A percentile compares a stretch with the other conserved stretches of the same genome.
Conservation (phyloP, 2,329 filamentous ascomycete species). For the Paraconiothyrium sp. region DNA sequence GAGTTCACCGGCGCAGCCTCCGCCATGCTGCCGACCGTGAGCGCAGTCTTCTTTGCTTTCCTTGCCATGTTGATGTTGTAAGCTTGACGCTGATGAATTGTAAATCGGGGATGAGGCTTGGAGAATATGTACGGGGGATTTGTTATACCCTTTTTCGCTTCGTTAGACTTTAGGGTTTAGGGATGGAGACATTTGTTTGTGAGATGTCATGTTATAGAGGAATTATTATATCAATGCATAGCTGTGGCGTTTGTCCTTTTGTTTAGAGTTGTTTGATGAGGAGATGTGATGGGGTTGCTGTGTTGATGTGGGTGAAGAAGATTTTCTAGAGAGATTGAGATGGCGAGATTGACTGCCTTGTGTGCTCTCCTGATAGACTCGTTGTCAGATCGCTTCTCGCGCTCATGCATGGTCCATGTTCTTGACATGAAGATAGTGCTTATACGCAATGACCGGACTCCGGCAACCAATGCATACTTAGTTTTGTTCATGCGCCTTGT, state of each 20-base stretch:
- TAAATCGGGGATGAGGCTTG: conserved; percentile 5
- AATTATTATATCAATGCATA: conserved; percentile 11
- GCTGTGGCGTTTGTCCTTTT: conserved; percentile 10
- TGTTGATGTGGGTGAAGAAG: too few species aligned
- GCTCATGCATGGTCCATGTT: conserved; percentile 4
- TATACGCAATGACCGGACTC: background rate
- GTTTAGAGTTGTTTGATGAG: background rate
- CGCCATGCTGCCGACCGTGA: conserved; percentile 3
- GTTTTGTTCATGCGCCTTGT: background rate
- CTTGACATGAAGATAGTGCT: background rate
- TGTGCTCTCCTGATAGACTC: too few species aligned
- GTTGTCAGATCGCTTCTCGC: background rate
- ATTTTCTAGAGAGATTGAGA: too few species aligned
- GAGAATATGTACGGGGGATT: conserved; percentile 2
- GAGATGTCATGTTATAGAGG: conserved; percentile 1
- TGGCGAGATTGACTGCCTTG: background rate
- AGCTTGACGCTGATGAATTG: conserved; percentile 4
- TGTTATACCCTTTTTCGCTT: conserved; percentile 13
- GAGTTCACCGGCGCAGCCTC: conserved; percentile 6
- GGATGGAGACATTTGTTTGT: background rate
- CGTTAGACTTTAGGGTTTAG: background rate
- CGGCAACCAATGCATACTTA: background rate
- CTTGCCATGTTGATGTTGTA: conserved; percentile 14
- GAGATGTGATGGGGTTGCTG: too few species aligned
- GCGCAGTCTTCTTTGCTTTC: conserved; percentile 3